Evolutionary conservation across 352 stramenopile genomes (phyloP), one percentile per base, ranked within the genome.

Genomic region (Detonula confervacea): DNA sequence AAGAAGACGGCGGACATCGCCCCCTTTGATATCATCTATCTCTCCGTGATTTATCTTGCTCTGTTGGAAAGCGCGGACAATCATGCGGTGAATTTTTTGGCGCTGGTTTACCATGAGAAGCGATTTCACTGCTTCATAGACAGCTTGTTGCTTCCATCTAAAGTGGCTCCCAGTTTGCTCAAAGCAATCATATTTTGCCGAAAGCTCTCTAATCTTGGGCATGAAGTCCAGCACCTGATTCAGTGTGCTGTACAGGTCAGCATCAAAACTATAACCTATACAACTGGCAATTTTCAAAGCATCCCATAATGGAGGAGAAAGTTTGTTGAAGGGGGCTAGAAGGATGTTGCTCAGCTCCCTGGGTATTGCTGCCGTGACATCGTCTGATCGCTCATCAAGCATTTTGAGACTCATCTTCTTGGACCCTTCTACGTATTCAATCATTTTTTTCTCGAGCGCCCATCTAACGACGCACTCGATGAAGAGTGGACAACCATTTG

Each of bases 251-350:
- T 81, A 83, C 2, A 89, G 30, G 30, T 89, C 74, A 35, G 71
- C 75, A 66, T 86, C 77, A 64, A 89, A 89, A 62, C 62, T 81
- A 61, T 87, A 89, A 6, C 81, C 81, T 60, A 89, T 87, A 55
- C 77, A 87, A 56, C 81, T 87, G 12, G 81, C 81, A 54, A 89
- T 85, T 73, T 89, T 89, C 46, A 89, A 62, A 12, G 66, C 65
- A 78, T 89, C 81, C 76, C 77, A 84, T 4, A 89, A 61, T 37
- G 77, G 72, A 60, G 77, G 77, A 56, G 73, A 61, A 8, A 89
- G 70, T 46, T 86, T 52, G 49, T 89, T 85, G 37, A 87, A 81
- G 37, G 77, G 68, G 0, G 77, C 64, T 39, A 89, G 59, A 60
- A 89, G 70, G 44, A 87, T 85, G 39, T 73, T 86, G 47, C 77